A percentile compares a stretch with the other conserved stretches of the same genome.
Evolutionary conservation across 2,329 filamentous ascomycete species (phyloP).

Genomic region (Calonectria pteridis): DNA sequence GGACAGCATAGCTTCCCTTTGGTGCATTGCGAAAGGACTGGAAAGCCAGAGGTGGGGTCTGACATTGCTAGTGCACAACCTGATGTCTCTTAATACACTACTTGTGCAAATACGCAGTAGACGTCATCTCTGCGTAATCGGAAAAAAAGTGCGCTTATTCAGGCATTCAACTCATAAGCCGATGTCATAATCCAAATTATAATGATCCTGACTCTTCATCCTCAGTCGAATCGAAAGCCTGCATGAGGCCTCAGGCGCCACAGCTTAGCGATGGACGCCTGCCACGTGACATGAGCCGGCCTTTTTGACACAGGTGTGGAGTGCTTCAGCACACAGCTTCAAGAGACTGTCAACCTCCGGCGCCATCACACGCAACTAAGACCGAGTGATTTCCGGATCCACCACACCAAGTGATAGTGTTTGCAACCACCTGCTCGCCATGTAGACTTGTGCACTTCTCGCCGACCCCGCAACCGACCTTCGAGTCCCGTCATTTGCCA

Average conservation of each 20-base stretch:
- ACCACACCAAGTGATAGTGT: neutral
- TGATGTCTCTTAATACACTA: neutral
- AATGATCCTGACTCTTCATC: neutral
- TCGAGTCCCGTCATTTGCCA: neutral
- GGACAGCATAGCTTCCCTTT: neutral
- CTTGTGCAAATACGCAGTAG: neutral
- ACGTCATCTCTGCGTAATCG: too few species aligned
- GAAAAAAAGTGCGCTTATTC: too few species aligned
- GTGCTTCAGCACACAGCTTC: neutral
- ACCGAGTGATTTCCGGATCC: neutral
- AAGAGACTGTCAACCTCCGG: neutral
- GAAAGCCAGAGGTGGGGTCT: neutral
- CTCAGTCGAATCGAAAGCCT: neutral
- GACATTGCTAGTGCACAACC: neutral
- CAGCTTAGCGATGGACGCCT: neutral
- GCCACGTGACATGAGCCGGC: neutral
- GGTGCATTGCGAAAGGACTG: neutral
- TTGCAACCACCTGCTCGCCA: neutral
- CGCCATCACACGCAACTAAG: neutral
- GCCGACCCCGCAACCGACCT: neutral
- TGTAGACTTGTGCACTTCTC: neutral
- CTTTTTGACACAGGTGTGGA: neutral
- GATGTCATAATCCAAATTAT: neutral
- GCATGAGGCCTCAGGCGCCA: neutral
- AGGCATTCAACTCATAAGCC: too few species aligned